Evolutionary conservation across 2,329 filamentous ascomycete species (phyloP), one percentile per base, ranked within the genome.

Genomic region (Magnaporthiopsis poae): DNA sequence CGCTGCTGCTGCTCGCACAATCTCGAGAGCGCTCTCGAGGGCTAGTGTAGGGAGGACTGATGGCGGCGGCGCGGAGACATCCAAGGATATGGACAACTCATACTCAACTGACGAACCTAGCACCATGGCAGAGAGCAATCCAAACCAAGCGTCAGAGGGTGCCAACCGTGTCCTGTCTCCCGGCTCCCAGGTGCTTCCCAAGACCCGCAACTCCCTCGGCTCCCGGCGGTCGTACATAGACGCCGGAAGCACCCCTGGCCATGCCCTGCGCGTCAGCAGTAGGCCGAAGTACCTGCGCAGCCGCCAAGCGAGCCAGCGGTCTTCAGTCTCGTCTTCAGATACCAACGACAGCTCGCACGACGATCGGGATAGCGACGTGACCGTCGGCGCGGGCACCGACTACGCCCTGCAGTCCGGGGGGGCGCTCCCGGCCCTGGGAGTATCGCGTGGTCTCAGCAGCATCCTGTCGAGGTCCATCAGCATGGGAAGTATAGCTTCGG

Each of bases 401-500:
- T 95, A 89, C 76, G 90, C 91, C 31, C 80, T 96, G 52, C 91
- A 96, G 72, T 90, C 91, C 2, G 92, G 91, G 25, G 91, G 92
- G 33, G 90, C 91, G 15, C 80, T 86, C 5, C 87, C 91, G 1
- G 80, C 81, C 0, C 73, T 79, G 68, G 83, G 80, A 11, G 77
- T 81, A 70, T 79, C 81, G 33, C 81, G 82, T 56, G 81, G 77
- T 66, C 74, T 80, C 31, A 85, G 83, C 74, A 82, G 84, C 68
- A 78, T 80, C 2, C 80, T 96, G 66, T 88, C 89, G 27, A 84
- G 94, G 31, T 86, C 92, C 13, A 88, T 93, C 68, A 97, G 93
- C 77, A 84, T 97, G 68, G 92, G 92, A 29, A 97, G 94, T 75
- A 92, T 96, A 79, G 90, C 88, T 2, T 96, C 92, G 5, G 91